Percentiles rank a stretch among this genome's conserved stretches.
phyloP scores from a whole-genome alignment of 2,329 filamentous ascomycete species.

The Lecanoromycetidae sp. region DNA sequence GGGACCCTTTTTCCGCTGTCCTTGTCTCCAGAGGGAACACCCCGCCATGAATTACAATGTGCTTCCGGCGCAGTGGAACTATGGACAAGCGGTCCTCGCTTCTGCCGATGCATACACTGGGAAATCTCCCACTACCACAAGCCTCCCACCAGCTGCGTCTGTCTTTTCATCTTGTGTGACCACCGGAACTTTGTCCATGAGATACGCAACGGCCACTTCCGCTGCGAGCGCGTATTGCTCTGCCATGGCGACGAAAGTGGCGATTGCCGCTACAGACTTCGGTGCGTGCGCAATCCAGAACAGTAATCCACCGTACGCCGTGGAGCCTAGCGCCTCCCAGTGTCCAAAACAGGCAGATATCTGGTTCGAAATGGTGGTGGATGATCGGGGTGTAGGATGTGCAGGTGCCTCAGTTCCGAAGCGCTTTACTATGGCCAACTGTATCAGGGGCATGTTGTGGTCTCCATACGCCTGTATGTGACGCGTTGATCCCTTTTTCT shows the following conservation, averaged over 20 bases:
- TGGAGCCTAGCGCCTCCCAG: not conserved
- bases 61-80: not conserved
- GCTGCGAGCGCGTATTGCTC: not conserved
- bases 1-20: not conserved
- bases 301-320: not conserved
- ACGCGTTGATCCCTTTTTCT: not conserved
- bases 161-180: not conserved
- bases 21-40: not conserved
- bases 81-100: not conserved
- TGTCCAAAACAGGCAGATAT: not conserved
- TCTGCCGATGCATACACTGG: not conserved
- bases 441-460: too few species aligned
- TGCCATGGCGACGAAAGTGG: not conserved
- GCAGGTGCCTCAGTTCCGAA: not conserved
- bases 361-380: not conserved
- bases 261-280: not conserved
- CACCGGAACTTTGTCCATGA: not conserved
- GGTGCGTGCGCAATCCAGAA: not conserved
- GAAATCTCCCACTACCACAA: not conserved
- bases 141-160: not conserved
- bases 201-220: not conserved
- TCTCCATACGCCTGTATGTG: too few species aligned
- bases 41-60: not conserved
- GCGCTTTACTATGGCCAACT: not conserved
- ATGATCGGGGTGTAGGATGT: not conserved